Evolutionary conservation across 805 yeast genomes (phyloP).

Genomic region (Cyberlindnera lachancei): DNA sequence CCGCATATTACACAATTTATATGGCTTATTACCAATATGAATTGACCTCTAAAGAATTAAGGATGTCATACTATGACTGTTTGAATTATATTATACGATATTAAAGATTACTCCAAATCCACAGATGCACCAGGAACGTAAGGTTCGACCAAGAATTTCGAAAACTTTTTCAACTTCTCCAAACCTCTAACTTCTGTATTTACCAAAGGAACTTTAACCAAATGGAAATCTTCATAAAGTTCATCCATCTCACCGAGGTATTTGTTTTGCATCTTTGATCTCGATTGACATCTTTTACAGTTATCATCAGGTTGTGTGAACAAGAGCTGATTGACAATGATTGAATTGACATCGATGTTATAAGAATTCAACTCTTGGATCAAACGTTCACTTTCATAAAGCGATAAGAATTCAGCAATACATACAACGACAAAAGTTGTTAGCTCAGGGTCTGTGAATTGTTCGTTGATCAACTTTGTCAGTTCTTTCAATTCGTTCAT

Average conservation of each 20-base stretch:
- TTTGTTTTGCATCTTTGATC: constrained; percentile 94
- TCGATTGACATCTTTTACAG: constrained; percentile 85
- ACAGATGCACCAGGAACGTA: constrained; percentile 49
- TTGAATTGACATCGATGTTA: constrained; percentile 94
- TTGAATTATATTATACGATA: too few species aligned
- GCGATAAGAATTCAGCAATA: constrained; percentile 90
- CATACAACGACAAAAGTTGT: constrained; percentile 97
- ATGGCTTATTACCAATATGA: too few species aligned
- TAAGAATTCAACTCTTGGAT: constrained; percentile 92
- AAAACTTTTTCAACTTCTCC: constrained; percentile 75
- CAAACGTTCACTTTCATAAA: constrained; percentile 96
- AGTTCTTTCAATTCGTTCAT: constrained; percentile 72
- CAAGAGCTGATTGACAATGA: constrained; percentile 88
- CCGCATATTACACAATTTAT: too few species aligned
- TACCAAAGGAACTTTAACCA: constrained; percentile 90
- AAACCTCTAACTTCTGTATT: constrained; percentile 95
- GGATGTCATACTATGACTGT: too few species aligned
- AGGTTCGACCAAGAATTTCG: constrained; percentile 71
- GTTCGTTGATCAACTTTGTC: constrained; percentile 84
- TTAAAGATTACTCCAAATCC: constrained; percentile 16
- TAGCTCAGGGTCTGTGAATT: constrained; percentile 91
- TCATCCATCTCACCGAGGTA: constrained; percentile 94
- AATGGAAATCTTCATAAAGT: constrained; percentile 92
- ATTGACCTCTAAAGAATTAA: too few species aligned
- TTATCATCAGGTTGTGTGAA: constrained; percentile 70